A percentile compares a stretch with the other conserved stretches of the same genome.
phyloP scores from a whole-genome alignment of 371 early-diverging fungal species.

The Rhizopus delemar region DNA sequence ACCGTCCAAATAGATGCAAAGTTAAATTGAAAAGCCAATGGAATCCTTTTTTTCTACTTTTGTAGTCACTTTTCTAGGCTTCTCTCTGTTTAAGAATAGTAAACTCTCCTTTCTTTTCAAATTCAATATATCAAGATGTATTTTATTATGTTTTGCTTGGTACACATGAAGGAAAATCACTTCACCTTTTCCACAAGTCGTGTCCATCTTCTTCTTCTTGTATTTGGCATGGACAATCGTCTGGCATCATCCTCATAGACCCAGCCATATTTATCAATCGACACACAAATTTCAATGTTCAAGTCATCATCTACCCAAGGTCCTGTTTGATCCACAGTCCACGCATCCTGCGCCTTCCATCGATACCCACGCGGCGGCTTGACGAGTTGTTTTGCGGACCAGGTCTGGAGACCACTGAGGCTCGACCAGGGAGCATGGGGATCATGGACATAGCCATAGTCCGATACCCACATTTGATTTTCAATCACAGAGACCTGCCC shows the following conservation, averaged over 20 bases:
- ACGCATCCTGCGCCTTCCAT: constrained; percentile 25
- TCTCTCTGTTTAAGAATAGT: too few relatives aligned
- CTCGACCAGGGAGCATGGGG: constrained; percentile 27
- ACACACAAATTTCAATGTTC: constrained; percentile 13
- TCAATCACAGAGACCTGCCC: constrained; percentile 29
- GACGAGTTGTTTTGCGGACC: constrained; percentile 22
- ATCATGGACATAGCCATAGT: constrained; percentile 17
- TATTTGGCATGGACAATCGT: constrained; percentile 17
- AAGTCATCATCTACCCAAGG: constrained; percentile 31
- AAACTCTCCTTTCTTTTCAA: too few relatives aligned
- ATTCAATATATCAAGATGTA: too few relatives aligned
- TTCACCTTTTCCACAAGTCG: constrained; percentile 20
- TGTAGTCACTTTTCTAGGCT: too few relatives aligned
- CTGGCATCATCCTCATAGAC: constrained; percentile 30
- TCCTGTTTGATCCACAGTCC: constrained; percentile 28
- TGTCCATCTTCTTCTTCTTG: constrained; percentile 30
- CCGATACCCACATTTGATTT: constrained; percentile 32
- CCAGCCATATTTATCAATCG: constrained; percentile 36
- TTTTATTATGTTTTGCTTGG: too few relatives aligned
- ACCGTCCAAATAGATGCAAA: too few relatives aligned
- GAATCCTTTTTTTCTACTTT: too few relatives aligned
- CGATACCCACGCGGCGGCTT: constrained; percentile 25
- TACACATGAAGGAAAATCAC: not conserved
- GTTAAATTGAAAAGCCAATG: too few relatives aligned
- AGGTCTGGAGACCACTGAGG: constrained; percentile 15